These are phyloP conservation scores for Fraxinus dipetala DNA, from an alignment of 305 asterid genomes.

Conservation along the genomic window DNA sequence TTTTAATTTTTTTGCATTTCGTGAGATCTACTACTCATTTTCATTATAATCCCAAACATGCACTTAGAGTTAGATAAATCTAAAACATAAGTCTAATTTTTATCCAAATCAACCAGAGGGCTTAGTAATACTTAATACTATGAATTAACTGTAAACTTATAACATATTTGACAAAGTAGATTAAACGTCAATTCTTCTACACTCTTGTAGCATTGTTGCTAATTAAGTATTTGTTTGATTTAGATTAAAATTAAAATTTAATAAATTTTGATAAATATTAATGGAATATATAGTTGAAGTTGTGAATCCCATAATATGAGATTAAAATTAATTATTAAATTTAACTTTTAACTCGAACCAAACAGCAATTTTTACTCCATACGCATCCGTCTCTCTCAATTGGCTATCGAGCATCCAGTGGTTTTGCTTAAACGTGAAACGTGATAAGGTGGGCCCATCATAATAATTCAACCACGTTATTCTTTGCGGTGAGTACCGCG, in stretches of 20 bases:
- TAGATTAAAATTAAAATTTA: too few relatives aligned
- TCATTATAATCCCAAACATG: neutral
- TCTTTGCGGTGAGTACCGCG: neutral
- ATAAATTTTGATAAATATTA: too few relatives aligned
- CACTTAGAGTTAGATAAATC: neutral
- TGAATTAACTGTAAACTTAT: too few relatives aligned
- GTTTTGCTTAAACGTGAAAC: neutral
- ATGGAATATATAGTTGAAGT: neutral
- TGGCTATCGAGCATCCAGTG: neutral
- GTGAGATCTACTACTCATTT: neutral
- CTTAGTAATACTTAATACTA: too few relatives aligned
- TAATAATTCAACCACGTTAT: neutral
- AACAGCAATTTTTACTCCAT: neutral
- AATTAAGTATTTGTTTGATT: neutral
- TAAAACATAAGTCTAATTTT: neutral
- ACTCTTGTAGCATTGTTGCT: neutral
- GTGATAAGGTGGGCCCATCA: neutral
- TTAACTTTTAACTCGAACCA: neutral
- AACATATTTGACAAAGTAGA: neutral
- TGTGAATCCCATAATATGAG: too few relatives aligned
- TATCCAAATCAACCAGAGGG: neutral
- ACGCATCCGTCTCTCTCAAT: neutral
- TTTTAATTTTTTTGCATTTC: too few relatives aligned
- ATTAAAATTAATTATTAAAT: too few relatives aligned
- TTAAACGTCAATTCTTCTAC: too few relatives aligned